phyloP scores from a whole-genome alignment of 768 basidiomycete genomes.

The Baorangia bicolor region DNA sequence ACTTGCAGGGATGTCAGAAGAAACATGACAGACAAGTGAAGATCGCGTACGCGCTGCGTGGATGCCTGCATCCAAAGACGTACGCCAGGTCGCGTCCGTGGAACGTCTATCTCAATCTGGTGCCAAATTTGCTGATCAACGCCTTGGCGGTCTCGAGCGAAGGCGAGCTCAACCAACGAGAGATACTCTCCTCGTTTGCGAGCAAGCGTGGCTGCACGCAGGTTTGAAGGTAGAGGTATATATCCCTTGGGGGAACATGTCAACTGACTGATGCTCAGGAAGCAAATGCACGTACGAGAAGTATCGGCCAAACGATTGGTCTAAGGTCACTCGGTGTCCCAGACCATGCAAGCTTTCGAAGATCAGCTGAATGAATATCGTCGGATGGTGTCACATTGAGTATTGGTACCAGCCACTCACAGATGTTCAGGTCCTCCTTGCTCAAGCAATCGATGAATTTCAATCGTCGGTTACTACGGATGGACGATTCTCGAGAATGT shows the following conservation, averaged over 20 bases:
- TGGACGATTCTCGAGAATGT: constrained; percentile 70
- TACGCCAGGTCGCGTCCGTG: constrained; percentile 90
- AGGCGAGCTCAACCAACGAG: constrained; percentile 85
- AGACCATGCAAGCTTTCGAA: constrained; percentile 92
- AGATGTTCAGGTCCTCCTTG: constrained; percentile 78
- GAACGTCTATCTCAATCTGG: constrained; percentile 98
- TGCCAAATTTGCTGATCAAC: constrained; percentile 99
- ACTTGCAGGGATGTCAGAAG: constrained; percentile 26
- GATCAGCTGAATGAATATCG: constrained; percentile 51
- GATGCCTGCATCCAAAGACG: constrained; percentile 86
- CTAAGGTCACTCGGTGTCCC: constrained; percentile 88
- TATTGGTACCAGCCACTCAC: constrained; percentile 40
- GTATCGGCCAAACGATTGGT: constrained; percentile 90
- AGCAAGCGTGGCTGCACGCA: constrained; percentile 73
- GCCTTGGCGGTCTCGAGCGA: constrained; percentile 79
- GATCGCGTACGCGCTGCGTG: constrained; percentile 76
- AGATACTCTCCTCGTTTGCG: constrained; percentile 92
- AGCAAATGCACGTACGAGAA: constrained; percentile 62
- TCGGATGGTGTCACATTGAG: constrained; percentile 3
- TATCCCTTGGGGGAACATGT: constrained; percentile 66
- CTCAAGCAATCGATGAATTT: constrained; percentile 82
- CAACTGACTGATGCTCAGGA: constrained; percentile 1
- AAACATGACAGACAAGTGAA: not conserved
- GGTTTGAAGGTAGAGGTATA: constrained; percentile 77
- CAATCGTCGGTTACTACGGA: constrained; percentile 71